These are phyloP conservation scores for Termitomyces sp. DNA, from an alignment of 768 basidiomycete genomes.

Conservation along the genomic window DNA sequence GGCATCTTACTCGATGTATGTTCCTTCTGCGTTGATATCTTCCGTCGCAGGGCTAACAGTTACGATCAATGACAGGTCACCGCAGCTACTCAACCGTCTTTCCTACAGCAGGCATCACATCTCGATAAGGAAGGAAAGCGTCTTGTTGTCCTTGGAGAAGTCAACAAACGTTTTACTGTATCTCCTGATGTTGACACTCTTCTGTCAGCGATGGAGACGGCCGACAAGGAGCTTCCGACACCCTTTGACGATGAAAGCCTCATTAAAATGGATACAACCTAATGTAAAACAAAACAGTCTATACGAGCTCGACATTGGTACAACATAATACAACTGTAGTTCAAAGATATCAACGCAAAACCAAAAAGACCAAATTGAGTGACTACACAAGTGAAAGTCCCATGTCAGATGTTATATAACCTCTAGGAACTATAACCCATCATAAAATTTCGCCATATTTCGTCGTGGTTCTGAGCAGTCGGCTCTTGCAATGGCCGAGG, in stretches of 20 bases:
- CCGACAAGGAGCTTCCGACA: conserved; percentile 28
- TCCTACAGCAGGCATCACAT: conserved; percentile 82
- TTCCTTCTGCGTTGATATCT: conserved; percentile 9
- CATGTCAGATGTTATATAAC: background rate
- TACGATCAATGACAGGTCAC: conserved; percentile 48
- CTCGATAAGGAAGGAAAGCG: conserved; percentile 55
- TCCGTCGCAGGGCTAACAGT: background rate
- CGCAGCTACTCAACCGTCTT: conserved; percentile 78
- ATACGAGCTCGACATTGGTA: background rate
- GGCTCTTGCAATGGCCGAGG: conserved; percentile 10
- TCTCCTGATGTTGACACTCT: conserved; percentile 81
- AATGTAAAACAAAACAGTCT: background rate
- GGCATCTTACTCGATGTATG: conserved; percentile 81
- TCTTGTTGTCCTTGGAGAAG: conserved; percentile 75
- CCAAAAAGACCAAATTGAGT: background rate
- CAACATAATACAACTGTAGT: background rate
- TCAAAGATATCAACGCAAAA: background rate
- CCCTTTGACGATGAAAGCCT: conserved; percentile 38
- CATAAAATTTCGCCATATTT: conserved; percentile 33
- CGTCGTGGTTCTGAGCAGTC: conserved; percentile 23
- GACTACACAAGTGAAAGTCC: background rate
- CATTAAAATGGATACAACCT: conserved; percentile 46
- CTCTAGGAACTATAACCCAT: conserved; percentile 20
- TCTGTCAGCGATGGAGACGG: conserved; percentile 56
- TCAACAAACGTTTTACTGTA: conserved; percentile 78